A percentile compares a stretch with the other conserved stretches of the same genome.
phyloP scores from a whole-genome alignment of 73 alveolate genomes.

The Paraurostyla sp. region DNA sequence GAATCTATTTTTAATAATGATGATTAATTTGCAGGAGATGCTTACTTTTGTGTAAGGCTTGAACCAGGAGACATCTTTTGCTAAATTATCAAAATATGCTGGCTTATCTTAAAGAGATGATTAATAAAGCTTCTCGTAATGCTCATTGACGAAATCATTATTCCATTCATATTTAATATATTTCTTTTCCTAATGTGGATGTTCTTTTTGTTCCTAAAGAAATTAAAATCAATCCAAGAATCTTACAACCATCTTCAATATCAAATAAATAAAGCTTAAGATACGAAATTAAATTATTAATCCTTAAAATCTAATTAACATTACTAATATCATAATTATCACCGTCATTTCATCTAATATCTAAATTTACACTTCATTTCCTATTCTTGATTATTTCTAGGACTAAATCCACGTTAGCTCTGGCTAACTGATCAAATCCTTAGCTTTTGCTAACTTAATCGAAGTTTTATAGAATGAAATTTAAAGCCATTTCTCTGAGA shows the following conservation, averaged over 20 bases:
- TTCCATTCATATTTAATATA: not conserved
- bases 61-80: conserved; percentile 50
- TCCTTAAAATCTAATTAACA: no score
- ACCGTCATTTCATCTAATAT: not conserved
- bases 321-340: no score
- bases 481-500: conserved; percentile 75
- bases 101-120: not conserved
- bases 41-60: conserved; percentile 55
- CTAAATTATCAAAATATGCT: conserved; percentile 51
- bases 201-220: conserved; percentile 22
- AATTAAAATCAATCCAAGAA: no score
- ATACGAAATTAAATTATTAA: no score
- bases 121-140: not conserved
- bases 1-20: not conserved
- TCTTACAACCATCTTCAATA: no score
- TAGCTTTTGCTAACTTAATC: conserved; percentile 73
- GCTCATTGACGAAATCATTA: conserved; percentile 10
- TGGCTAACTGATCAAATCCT: conserved; percentile 82
- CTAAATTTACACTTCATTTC: not conserved
- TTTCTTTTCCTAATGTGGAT: not conserved
- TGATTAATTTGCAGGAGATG: not conserved
- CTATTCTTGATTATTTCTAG: conserved; percentile 84
- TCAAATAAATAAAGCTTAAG: no score
- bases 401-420: conserved; percentile 88
- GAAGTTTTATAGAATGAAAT: conserved; percentile 65